phyloP scores from a whole-genome alignment of 352 stramenopile genomes.

The Phytopythium kandeliae region DNA sequence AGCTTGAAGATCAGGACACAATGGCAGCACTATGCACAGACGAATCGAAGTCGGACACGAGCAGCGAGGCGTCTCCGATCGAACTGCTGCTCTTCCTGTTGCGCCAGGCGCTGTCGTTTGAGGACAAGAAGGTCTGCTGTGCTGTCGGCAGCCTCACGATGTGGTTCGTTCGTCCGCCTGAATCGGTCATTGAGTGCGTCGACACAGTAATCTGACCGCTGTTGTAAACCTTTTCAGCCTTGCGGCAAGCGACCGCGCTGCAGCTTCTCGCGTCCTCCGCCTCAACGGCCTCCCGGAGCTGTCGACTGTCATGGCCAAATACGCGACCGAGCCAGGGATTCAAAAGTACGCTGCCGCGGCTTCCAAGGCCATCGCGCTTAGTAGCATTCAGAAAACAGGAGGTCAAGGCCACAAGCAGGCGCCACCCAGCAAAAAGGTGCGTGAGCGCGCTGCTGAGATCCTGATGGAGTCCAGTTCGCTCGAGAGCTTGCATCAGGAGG shows the following conservation, averaged over 20 bases:
- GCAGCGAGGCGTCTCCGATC: slow-evolving; percentile 46
- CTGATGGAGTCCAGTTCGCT: slow-evolving; percentile 32
- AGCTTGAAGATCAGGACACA: slow-evolving; percentile 54
- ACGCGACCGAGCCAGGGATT: slow-evolving; percentile 57
- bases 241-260: slow-evolving; percentile 42
- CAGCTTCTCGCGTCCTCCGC: slow-evolving; percentile 39
- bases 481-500: slow-evolving; percentile 23
- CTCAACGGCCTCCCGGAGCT: slow-evolving; percentile 64
- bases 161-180: slow-evolving; percentile 34
- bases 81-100: slow-evolving; percentile 68
- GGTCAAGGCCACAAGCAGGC: slow-evolving; percentile 4
- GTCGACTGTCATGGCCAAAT: slow-evolving; percentile 71
- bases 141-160: slow-evolving; percentile 67
- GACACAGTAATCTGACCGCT: not conserved
- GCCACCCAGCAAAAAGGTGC: slow-evolving; percentile 25
- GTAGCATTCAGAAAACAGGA: slow-evolving; percentile 24
- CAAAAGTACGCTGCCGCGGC: slow-evolving; percentile 56
- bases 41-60: slow-evolving; percentile 1
- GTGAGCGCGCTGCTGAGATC: slow-evolving; percentile 35
- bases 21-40: slow-evolving; percentile 45
- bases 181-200: not conserved
- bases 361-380: slow-evolving; percentile 53
- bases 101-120: slow-evolving; percentile 58
- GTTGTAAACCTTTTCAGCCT: slow-evolving; percentile 22
- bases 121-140: slow-evolving; percentile 80